A percentile compares a stretch with the other conserved stretches of the same genome.
These are phyloP conservation scores for Tetrahymena elliotti DNA, from an alignment of 73 alveolate genomes.

Conservation along the genomic window DNA sequence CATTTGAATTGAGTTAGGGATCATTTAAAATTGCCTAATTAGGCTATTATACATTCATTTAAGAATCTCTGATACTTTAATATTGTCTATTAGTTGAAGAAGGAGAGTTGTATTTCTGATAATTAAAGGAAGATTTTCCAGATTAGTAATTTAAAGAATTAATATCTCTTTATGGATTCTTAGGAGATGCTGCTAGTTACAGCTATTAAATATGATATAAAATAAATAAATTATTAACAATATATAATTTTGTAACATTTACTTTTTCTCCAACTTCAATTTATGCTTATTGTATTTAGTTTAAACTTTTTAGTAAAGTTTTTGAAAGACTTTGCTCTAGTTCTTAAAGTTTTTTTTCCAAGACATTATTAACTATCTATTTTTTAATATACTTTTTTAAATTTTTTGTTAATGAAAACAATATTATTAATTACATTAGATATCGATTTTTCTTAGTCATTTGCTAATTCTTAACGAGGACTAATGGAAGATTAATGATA, in stretches of 20 bases:
- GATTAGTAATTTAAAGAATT: neutral
- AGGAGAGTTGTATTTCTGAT: neutral
- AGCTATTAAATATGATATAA: neutral
- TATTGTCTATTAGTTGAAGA: neutral
- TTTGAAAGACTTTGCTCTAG: neutral
- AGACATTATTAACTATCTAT: neutral
- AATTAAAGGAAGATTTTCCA: neutral
- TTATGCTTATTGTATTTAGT: neutral
- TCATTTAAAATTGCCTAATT: neutral
- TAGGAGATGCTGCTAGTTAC: neutral
- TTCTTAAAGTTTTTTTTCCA: neutral
- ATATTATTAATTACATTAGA: neutral
- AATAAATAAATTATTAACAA: neutral
- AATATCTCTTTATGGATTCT: neutral
- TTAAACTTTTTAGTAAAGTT: neutral
- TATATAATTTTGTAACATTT: neutral
- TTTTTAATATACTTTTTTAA: neutral
- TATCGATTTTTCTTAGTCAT: neutral
- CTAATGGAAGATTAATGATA: neutral
- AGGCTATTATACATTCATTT: neutral
- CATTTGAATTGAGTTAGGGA: neutral
- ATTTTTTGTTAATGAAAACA: neutral
- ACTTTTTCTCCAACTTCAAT: neutral
- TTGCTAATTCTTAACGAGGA: neutral
- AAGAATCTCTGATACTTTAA: neutral